Base-by-base conservation (phyloP, 352 stramenopile species). In the Thalassiosira sp. region DNA sequence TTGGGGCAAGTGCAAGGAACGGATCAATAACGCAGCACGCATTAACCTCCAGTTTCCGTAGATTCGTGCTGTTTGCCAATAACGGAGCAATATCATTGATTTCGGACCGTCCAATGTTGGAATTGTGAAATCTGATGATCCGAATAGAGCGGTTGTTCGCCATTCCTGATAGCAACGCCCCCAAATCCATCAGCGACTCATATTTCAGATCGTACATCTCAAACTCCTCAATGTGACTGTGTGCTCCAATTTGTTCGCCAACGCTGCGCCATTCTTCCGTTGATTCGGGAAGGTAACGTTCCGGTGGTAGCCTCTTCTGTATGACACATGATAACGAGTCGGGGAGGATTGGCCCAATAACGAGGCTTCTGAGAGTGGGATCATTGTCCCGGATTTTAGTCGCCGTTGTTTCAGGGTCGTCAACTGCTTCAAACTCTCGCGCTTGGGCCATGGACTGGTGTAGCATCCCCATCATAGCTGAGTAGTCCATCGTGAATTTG, bases 401-500 rank as follows among this genome's bases (percentile, higher is more conserved):
- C 16, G 35, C 35, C 5, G 35, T 45, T 45, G 35, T 45, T 45
- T 45, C 35, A 13, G 35, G 35, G 35, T 13, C 35, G 35, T 13
- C 11, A 45, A 45, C 3, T 15, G 5, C 35, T 6, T 45, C 35
- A 2, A 45, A 45, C 35, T 45, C 35, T 13, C 35, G 35, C 10
- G 35, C 35, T 13, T 45, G 35, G 35, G 35, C 35, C 7, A 45
- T 45, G 11, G 5, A 6, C 35, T 45, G 35, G 35, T 13, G 35
- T 13, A 45, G 13, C 11, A 45, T 1, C 35, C 35, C 35, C 35
- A 45, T 5, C 35, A 45, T 45, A 13, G 35, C 35, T 13, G 2
- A 20, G 27, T 10, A 46, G 20, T 37, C 25, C 46, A 20, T 63
- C 61, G n/a, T n/a, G n/a, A n/a, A n/a, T n/a, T n/a, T n/a, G n/a